Evolutionary conservation across 306 rosid species (phyloP), one percentile per base, ranked within the genome.

Genomic region (Cyclanthera cordifolia): DNA sequence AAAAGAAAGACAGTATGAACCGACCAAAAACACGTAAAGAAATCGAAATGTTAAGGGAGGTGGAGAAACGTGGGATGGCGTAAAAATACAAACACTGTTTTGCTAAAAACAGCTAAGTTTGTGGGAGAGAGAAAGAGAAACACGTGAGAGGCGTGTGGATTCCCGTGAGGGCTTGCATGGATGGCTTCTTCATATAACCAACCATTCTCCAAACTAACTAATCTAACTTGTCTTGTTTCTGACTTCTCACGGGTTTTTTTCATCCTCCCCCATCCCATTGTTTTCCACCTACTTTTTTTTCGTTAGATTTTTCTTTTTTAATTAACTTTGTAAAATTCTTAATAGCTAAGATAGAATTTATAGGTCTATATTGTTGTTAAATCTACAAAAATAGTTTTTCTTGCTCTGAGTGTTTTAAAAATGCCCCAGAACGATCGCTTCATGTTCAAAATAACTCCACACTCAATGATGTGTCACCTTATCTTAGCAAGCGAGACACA

Each of bases 41-140:
- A 41, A 8, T 2, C 46, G 2, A 41, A 41, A 41, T 41, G 46
- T 8, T 8, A 41, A 10, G 53, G 21, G 54, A 4, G 59, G 59
- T 53, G 59, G 59, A 53, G 59, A 12, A 53, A 53, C 30, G 59
- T 53, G 30, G 58, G 21, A 10, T 53, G 58, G 58, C 58, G 58
- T 23, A 24, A 46, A 12, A n/a, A 6, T 5, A 50, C 23, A 49
- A 49, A 23, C 30, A 53, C 37, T 25, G 37, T 25, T n/a, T n/a
- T 55, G 2, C 20, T 55, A 13, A 55, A 14, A 55, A 56, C 63
- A 56, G 41, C 37, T 5, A 27, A 27, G 39, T 56, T 1, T 19
- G 24, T 19, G 56, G 13, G 14, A 50, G 59, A 11, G n/a, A 53
- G 13, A 25, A 24, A 53, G 59, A 23, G 61, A 55, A 55, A 56